Evolutionary conservation across 2,329 filamentous ascomycete species (phyloP), one percentile per base, ranked within the genome.

Genomic region (Alternaria sp.): DNA sequence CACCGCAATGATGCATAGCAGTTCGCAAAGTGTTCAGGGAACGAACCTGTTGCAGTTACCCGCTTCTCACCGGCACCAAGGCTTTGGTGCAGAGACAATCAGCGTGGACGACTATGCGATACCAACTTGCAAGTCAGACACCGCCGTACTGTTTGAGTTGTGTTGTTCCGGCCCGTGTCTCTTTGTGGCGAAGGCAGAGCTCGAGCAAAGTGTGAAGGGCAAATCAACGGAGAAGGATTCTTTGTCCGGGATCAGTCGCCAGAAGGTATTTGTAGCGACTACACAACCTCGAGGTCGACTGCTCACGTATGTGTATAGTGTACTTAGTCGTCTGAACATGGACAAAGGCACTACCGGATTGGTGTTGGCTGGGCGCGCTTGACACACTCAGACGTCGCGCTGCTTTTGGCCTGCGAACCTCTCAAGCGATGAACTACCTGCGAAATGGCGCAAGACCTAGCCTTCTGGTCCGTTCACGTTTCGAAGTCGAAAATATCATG

Each of bases 281-380:
- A 66, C 66, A 66, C 65, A 71, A 64, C 62, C 69, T 78, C 72
- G 69, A 78, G 66, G 66, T 69, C 64, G 59, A 74, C 71, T 77
- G 73, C 74, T 78, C 74, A 78, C 74, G 69, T 76, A 75, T 67
- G 57, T 72, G 66, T 70, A 74, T 69, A 74, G 72, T 68, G 69
- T 68, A 73, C 66, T 62, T 71, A 64, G 67, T 69, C 67, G 74
- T 68, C 77, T 79, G 74, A 79, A 76, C 72, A 76, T 77, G 77
- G 78, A 80, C 78, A 80, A 80, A 79, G 77, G 76, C 70, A 67
- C 69, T 66, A 69, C 77, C 76, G 77, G 75, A 79, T 79, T 67
- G 72, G 77, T 78, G 66, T 69, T 72, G 69, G 71, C 65, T 70
- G 74, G 68, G 66, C 65, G 67, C 71, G 66, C 69, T 75, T 76